Evolutionary conservation across 176 grass and related monocot genomes (phyloP), one percentile per base, ranked within the genome.

Genomic region (Bothriochloa decipiens): DNA sequence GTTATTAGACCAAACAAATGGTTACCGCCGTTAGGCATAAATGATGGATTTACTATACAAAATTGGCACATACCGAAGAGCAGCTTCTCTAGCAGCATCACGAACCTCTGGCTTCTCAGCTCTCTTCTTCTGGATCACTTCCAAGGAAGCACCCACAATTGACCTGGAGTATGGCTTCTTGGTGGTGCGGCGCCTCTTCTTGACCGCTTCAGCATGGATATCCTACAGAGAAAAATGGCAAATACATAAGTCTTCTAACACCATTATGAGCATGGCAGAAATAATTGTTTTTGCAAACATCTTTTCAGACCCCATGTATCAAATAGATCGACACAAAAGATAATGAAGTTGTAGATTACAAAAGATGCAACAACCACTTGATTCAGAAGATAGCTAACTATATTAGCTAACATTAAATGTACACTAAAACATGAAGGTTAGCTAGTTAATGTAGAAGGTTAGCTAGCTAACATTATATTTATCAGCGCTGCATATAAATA

Each of bases 101-200:
- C 92, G 89, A 14, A 94, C 89, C 82, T 94, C 92, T 46, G 92
- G 87, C 74, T 94, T 94, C 76, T 94, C 92, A 46, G 92, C 68
- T 82, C 92, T 94, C 86, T 94, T 94, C 74, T 94, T 94, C 60
- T 94, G 92, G 70, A 94, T 94, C 68, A 91, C 80, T 81, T 94
- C 92, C 79, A 94, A 72, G 33, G 92, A 91, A 49, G 92, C 92
- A 82, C 92, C 92, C 18, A 94, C 92, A 82, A 94, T 94, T 27
- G 92, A 91, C 75, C 92, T 88, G 11, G 92, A 91, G 80, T 94
- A 94, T 20, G 92, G 92, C 83, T 94, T 94, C 89, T 94, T 94
- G 28, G 89, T 86, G 47, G 89, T 23, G 27, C 92, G 89, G 63
- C 89, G 92, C 75, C 84, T 94, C 89, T 89, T 94, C 78, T 86